Base-by-base conservation (phyloP, 495 filamentous ascomycete species). In the Penicillium nucicola region DNA sequence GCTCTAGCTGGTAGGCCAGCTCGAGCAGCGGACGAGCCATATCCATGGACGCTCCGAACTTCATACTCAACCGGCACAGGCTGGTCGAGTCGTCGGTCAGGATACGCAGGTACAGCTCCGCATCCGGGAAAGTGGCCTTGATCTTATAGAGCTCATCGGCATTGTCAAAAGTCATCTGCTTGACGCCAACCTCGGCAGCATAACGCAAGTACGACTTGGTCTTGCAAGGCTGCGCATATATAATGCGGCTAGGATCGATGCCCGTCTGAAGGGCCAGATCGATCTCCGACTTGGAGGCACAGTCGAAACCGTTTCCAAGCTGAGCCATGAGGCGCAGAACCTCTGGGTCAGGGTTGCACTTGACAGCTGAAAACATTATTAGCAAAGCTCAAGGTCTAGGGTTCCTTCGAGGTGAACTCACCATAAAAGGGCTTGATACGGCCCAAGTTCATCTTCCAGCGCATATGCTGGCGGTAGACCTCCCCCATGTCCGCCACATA, bases 111-210 rank as follows among this genome's bases (percentile, higher is more conserved):
- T 88, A 91, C 12, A 97, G 83, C 71, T 96, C 88, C 30, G 93
- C 93, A 18, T 82, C 84, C 10, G 93, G 95, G 63, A 81, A 96
- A 53, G 89, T 79, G 55, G 88, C 83, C 65, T 95, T 92, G 70
- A 95, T 93, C 79, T 99, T 97, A 81, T 92, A 89, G 30, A 99
- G 82, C 76, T 99, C 95, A 63, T 97, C 93, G 55, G 90, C 84
- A 59, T 97, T 97, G 76, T 99, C 93, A 60, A 97, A 97, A 10
- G 93, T 97, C 91, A 99, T 97, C 77, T 96, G 90, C 75, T 89
- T 95, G 60, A 99, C 92, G 51, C 84, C 87, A 47, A 86, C 68
- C 65, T 84, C 79, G 48, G 85, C 81, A 44, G 92, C 92, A 60
- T 89, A 95, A 59, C 91, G 89, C 52, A 97, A 77, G 71, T 97